Evolutionary conservation across 768 basidiomycete genomes (phyloP).

Genomic region (Tulasnella sp.): DNA sequence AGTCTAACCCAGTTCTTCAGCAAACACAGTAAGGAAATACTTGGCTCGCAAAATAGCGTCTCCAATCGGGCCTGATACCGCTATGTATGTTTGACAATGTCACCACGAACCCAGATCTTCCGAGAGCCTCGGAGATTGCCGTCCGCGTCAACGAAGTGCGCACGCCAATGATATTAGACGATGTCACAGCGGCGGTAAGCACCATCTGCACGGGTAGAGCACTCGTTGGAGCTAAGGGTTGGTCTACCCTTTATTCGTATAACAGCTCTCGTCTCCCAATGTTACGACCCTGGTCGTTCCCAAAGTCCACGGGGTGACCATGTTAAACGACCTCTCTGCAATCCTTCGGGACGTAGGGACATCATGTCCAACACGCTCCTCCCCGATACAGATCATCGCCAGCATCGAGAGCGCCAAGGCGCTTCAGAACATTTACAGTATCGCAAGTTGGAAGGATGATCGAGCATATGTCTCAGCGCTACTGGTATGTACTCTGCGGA

Average conservation of each 20-base stretch:
- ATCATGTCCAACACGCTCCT: constrained; percentile 20
- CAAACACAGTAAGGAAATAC: no score
- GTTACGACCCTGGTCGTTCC: constrained; percentile 70
- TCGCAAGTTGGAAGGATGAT: constrained; percentile 57
- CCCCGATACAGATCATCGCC: constrained; percentile 48
- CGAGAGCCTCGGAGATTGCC: not conserved
- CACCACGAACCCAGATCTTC: not conserved
- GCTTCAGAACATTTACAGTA: constrained; percentile 54
- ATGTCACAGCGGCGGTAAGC: constrained; percentile 51
- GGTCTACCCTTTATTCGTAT: not conserved
- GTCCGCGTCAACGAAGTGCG: constrained; percentile 59
- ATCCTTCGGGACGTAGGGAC: constrained; percentile 30
- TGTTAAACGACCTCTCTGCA: constrained; percentile 51
- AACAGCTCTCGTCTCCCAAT: constrained; percentile 36
- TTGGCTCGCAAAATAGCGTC: no score
- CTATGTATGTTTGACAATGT: no score
- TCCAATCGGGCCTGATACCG: no score
- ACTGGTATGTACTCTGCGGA: constrained; percentile 51
- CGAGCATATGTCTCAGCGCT: constrained; percentile 46
- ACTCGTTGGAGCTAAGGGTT: not conserved
- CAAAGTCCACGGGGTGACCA: constrained; percentile 61
- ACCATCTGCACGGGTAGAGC: not conserved
- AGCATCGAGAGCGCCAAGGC: constrained; percentile 79
- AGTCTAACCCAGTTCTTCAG: constrained; percentile 45
- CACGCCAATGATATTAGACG: constrained; percentile 56